Conservation (phyloP, 495 filamentous ascomycete species). For the Penicillium goetzii region DNA sequence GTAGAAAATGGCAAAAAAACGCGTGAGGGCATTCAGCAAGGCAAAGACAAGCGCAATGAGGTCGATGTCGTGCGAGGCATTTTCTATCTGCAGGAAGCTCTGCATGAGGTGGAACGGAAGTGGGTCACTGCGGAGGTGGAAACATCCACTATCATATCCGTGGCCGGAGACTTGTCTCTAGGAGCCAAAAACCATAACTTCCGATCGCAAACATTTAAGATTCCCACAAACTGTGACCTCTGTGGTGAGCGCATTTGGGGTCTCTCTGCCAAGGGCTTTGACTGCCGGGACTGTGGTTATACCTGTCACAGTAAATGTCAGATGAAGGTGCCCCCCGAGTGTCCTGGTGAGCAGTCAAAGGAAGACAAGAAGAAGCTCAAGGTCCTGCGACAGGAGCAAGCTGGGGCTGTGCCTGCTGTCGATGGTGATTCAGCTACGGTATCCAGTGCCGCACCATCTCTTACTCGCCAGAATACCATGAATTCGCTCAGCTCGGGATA, state of each 20-base stretch:
- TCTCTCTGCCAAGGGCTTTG: constrained; percentile 90
- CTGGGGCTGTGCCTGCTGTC: constrained; percentile 57
- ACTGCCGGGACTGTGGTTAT: constrained; percentile 94
- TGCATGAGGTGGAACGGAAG: constrained; percentile 86
- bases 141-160: constrained; percentile 80
- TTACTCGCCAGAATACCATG: constrained; percentile 88
- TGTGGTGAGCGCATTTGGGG: constrained; percentile 98
- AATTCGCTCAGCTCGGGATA: constrained; percentile 90
- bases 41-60: constrained; percentile 83
- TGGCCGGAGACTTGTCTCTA: constrained; percentile 86
- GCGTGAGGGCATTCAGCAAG: constrained; percentile 75
- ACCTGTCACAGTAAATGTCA: constrained; percentile 99
- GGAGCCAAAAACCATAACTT: constrained; percentile 95
- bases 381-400: constrained; percentile 74
- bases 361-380: constrained; percentile 95
- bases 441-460: constrained; percentile 48
- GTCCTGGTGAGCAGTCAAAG: constrained; percentile 89
- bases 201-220: constrained; percentile 96
- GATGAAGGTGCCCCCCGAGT: constrained; percentile 96
- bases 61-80: constrained; percentile 75
- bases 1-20: constrained; percentile 72
- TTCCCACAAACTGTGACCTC: constrained; percentile 96
- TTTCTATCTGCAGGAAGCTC: constrained; percentile 77
- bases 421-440: constrained; percentile 45
- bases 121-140: constrained; percentile 89